phyloP scores from a whole-genome alignment of 192 early-diverging fungal species.

The Gamsiella multidivaricata region DNA sequence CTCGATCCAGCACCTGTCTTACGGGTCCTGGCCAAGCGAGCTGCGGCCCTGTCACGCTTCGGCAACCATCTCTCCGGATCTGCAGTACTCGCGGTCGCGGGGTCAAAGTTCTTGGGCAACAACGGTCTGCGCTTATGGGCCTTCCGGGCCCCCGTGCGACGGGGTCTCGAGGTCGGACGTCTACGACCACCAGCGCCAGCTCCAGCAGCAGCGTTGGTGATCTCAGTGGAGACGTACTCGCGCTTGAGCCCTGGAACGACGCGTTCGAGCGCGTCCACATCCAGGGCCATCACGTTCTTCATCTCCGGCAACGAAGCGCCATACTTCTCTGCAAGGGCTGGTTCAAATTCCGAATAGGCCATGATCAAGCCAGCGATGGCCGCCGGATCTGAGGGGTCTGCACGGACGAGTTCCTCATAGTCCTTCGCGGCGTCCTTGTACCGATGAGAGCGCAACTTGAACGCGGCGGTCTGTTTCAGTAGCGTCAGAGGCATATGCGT shows the following conservation, averaged over 20 bases:
- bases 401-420: slow-evolving; percentile 75
- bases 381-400: slow-evolving; percentile 70
- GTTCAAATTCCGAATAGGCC: slow-evolving; percentile 71
- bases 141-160: slow-evolving; percentile 36
- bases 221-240: slow-evolving; percentile 54
- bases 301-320: slow-evolving; percentile 61
- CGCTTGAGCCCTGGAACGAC: slow-evolving; percentile 66
- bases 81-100: slow-evolving; percentile 40
- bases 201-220: neutral
- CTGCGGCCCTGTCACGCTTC: slow-evolving; percentile 70
- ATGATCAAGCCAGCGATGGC: slow-evolving; percentile 74
- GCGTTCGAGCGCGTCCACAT: slow-evolving; percentile 66
- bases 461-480: slow-evolving; percentile 73
- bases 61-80: slow-evolving; percentile 83
- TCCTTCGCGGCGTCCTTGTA: slow-evolving; percentile 73
- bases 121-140: slow-evolving; percentile 69
- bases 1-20: slow-evolving; percentile 63
- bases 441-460: slow-evolving; percentile 70
- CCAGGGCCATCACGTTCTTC: slow-evolving; percentile 39
- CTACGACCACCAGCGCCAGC: slow-evolving; percentile 9
- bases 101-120: slow-evolving; percentile 69
- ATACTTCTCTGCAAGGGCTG: slow-evolving; percentile 73
- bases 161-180: slow-evolving; percentile 31
- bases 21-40: slow-evolving; percentile 63
- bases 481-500: slow-evolving; percentile 51